Base-by-base conservation (phyloP, 176 grass and related monocot genomes). In the Eragrostis nindensis region DNA sequence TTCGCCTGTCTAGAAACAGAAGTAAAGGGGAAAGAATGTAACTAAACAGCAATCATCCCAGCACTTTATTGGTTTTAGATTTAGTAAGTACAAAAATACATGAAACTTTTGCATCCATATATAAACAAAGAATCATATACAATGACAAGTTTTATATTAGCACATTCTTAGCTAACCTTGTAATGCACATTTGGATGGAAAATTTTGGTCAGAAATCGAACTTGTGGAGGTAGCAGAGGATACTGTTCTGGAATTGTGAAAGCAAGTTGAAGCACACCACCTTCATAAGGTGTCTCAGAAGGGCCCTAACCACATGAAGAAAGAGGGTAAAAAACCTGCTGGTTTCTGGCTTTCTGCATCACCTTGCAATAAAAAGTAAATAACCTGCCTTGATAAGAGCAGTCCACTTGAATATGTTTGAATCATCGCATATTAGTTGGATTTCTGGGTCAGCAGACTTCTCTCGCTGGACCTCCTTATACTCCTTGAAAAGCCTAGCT, bases 181-280 rank as follows among this genome's bases (percentile, higher is more conserved):
- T 96, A 99, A 80, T 99, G 97, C 44, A 99, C 97, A 77, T 99
- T 99, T 48, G 97, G 97, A 70, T 99, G 97, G 83, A 99, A 99
- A 90, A 99, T 96, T 89, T 99, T 99, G 63, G 97, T 96, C 63
- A 99, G 69, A 73, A 99, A 99, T 26, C 97, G 89, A 82, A 99
- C 93, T 99, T 99, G 97, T 17, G 97, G 97, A 91, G 93, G 93
- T 17, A 99, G 78, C 11, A 99, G 79, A 93, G 97, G 97, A 68
- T 99, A 99, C 73, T 99, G 97, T 44, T 99, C 97, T 17, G 93
- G 93, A 90, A 99, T 99, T 60, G 89, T 73, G 68, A 99, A 99
- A 38, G 89, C 93, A 83, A 96, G 89, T 49, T 99, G 97, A 82
- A 96, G 96, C 1, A 93, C 85, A 43, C 97, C 93, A 73, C 93